Evolutionary conservation across 1,139 yeast genomes (phyloP).

Genomic region (Ashbya aceris): DNA sequence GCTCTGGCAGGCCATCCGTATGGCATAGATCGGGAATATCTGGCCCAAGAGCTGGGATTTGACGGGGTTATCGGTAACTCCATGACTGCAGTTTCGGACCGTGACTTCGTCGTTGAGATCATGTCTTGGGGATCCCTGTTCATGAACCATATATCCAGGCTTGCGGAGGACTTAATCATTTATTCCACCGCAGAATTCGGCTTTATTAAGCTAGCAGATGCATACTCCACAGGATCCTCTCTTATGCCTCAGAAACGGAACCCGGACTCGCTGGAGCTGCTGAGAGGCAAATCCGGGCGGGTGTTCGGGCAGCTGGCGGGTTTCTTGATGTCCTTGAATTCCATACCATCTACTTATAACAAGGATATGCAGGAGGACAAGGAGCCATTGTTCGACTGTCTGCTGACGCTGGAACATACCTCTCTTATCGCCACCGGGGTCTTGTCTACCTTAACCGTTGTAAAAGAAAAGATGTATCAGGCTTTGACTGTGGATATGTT

Average conservation of each 20-base stretch:
- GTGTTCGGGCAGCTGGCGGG: conserved; percentile 94
- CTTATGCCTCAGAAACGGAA: conserved; percentile 99
- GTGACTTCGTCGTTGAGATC: conserved; percentile 96
- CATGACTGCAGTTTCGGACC: conserved; percentile 87
- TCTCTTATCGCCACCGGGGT: conserved; percentile 93
- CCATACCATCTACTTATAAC: conserved; percentile 94
- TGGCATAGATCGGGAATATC: conserved; percentile 87
- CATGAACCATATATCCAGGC: conserved; percentile 90
- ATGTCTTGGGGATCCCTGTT: conserved; percentile 94
- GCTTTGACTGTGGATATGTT: conserved; percentile 98
- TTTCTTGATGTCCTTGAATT: conserved; percentile 89
- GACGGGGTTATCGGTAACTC: conserved; percentile 88
- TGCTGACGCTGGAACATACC: conserved; percentile 88
- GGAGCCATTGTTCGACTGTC: conserved; percentile 89
- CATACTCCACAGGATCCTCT: conserved; percentile 96
- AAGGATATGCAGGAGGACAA: conserved; percentile 99
- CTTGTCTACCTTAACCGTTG: conserved; percentile 69
- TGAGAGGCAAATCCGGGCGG: conserved; percentile 96
- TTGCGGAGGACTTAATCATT: conserved; percentile 88
- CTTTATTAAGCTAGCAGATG: conserved; percentile 85
- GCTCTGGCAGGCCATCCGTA: conserved; percentile 99
- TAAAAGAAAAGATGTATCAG: conserved; percentile 65
- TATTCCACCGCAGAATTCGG: conserved; percentile 98
- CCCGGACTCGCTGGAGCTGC: conserved; percentile 88
- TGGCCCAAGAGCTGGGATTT: conserved; percentile 74